Base-by-base conservation (phyloP, 495 filamentous ascomycete genomes). In the Penicillium lagena region DNA sequence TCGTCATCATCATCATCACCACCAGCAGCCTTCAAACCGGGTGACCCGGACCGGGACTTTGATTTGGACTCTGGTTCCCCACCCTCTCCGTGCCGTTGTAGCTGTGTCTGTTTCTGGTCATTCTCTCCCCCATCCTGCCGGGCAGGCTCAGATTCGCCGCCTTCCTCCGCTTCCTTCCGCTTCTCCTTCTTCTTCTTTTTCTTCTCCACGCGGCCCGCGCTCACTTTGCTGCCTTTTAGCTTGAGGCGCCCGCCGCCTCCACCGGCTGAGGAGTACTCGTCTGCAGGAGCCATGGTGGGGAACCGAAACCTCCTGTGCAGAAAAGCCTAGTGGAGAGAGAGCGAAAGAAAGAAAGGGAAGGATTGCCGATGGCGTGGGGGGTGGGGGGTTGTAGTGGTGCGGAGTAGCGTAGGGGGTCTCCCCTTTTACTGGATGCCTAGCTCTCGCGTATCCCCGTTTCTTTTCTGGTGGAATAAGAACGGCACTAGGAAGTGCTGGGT, bases 211-310 rank as follows among this genome's bases (percentile, higher is more conserved):
- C 73, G 64, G 40, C 66, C 60, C 45, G 66, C 64, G 49, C 70
- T 70, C 49, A 80, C 73, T 55, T 78, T 79, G 10, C 64, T 70
- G 54, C 88, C 86, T 67, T 95, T 95, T 36, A 95, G 78, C 58
- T 88, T 89, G 35, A 94, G 81, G 2, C 22, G 22, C 22, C 79
- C 78, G 47, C 83, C 84, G 43, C 80, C 77, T 45, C 77, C 75
- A 49, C 75, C 68, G 37, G 75, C 66, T 6, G 22, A 22, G 51
- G 82, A 69, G 72, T 91, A 93, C 36, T 89, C 87, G 55, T 87
- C 81, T 22, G 22, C 22, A 35, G 47, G 47, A 44, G 50, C 49
- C 53, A 55, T 62, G 38, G 35, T 12, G 36, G 39, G 36, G 35
- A 10, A 5, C 10, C 15, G 45, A 7, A 35, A 7, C 3, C 2